Base-by-base conservation (phyloP, 129 eudicot genomes). In the Centrapalus pauciflorus region DNA sequence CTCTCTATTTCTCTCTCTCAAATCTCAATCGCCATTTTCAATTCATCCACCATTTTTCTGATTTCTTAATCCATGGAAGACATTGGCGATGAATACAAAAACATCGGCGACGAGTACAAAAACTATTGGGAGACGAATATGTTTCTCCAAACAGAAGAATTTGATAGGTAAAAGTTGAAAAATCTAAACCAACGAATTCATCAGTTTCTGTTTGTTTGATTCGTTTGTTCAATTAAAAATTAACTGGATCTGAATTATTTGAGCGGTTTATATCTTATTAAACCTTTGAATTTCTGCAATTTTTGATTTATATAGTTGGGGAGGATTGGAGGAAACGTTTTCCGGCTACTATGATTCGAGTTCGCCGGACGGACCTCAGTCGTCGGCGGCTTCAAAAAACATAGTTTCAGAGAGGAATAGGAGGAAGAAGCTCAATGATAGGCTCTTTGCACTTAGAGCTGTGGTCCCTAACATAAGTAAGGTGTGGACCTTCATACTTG, bases 401-500 rank as follows among this genome's bases (percentile, higher is more conserved):
- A 85, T 91, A 4, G 94, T 81, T 7, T 91, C 98, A 0, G 98
- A 91, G 79, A 83, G 96, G 70, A 91, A 85, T 14, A 70, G 98
- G 73, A 79, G 98, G 70, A 91, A 83, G 81, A 91, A 85, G 77
- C 86, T 91, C 7, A 88, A 87, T 70, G 95, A 91, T 23, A 79
- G 90, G 61, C 83, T 91, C 28, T 91, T 83, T 61, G 98, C 98
- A 13, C 96, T 91, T 17, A 77, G 98, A 79, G 85, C 96, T 0
- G 96, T 85, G 70, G 98, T 91, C 78, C 98, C 98, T 1, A 91
- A 85, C 70, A 91, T 91, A 52, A 91, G 82, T 27, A 91, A 91
- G 96, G 97, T 87, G 49, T 64, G 74, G 55, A 51, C 66, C 66
- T 46, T 24, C 54, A 10, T 19, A 65, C 52, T 55, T 32, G 34